Evolutionary conservation across 2,329 filamentous ascomycete genomes (phyloP).

Genomic region (Daldinia eschscholtzii): DNA sequence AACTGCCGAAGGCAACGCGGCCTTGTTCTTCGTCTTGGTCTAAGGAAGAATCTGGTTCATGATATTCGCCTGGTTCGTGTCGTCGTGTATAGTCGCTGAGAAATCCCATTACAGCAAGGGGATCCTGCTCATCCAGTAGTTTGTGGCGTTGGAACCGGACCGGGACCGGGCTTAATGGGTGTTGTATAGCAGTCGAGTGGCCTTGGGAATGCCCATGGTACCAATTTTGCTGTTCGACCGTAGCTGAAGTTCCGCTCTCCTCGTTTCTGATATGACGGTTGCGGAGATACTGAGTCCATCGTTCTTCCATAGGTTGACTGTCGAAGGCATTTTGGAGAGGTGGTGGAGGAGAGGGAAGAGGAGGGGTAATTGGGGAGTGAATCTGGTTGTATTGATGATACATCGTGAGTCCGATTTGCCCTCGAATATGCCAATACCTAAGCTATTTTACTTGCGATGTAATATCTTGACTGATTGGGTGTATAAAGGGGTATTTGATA

Average conservation of each 20-base stretch:
- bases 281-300: constrained; percentile 1
- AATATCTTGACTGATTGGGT: constrained; percentile 13
- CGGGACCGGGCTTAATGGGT: neutral
- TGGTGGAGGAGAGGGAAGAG: neutral
- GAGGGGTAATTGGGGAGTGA: neutral
- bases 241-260: neutral
- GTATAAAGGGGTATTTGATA: constrained; percentile 21
- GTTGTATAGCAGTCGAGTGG: neutral
- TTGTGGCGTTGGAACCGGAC: neutral
- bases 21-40: neutral
- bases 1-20: neutral
- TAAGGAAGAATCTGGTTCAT: neutral
- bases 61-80: neutral
- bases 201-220: neutral
- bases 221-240: neutral
- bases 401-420: neutral
- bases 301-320: neutral
- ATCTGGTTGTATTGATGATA: neutral
- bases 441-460: constrained; percentile 1
- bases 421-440: constrained; percentile 4
- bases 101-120: neutral
- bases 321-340: neutral
- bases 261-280: neutral
- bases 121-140: neutral
- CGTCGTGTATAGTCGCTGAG: neutral